A percentile compares a stretch with the other conserved stretches of the same genome.
These are phyloP conservation scores for Phylloporus rhodoxanthus DNA, from an alignment of 768 basidiomycete genomes.

Conservation along the genomic window DNA sequence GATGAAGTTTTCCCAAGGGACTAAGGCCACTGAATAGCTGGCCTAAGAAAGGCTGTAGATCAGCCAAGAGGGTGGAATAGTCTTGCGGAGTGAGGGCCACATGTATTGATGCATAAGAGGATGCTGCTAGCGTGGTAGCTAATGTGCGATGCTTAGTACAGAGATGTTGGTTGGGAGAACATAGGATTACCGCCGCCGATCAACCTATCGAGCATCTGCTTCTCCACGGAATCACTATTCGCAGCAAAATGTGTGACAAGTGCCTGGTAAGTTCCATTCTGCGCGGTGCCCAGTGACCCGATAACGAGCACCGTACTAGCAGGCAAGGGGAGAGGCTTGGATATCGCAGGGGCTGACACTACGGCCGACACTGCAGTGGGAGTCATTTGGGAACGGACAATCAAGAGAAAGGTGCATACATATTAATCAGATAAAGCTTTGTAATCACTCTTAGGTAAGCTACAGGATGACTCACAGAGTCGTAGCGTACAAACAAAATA, in stretches of 20 bases:
- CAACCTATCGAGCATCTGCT: slow-evolving; percentile 76
- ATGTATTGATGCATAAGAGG: slow-evolving; percentile 60
- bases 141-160: slow-evolving; percentile 1
- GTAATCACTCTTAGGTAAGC: slow-evolving; percentile 23
- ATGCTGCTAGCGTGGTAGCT: slow-evolving; percentile 56
- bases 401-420: not conserved
- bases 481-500: not conserved
- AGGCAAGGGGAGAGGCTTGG: slow-evolving; percentile 4
- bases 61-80: slow-evolving; percentile 51
- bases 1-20: slow-evolving; percentile 64
- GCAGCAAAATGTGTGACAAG: slow-evolving; percentile 56
- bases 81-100: slow-evolving; percentile 59
- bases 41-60: slow-evolving; percentile 49
- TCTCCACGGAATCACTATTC: slow-evolving; percentile 52
- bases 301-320: slow-evolving; percentile 58
- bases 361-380: slow-evolving; percentile 48
- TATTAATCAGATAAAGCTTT: slow-evolving; percentile 4
- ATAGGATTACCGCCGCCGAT: slow-evolving; percentile 61
- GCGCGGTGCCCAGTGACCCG: slow-evolving; percentile 72
- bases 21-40: slow-evolving; percentile 55
- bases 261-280: slow-evolving; percentile 73
- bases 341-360: slow-evolving; percentile 12
- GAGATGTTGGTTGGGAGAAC: not conserved
- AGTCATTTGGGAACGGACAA: slow-evolving; percentile 40
- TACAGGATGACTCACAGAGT: not conserved